Conservation (phyloP, 1,284 basidiomycete genomes). For the Ustilago xerochloae region DNA sequence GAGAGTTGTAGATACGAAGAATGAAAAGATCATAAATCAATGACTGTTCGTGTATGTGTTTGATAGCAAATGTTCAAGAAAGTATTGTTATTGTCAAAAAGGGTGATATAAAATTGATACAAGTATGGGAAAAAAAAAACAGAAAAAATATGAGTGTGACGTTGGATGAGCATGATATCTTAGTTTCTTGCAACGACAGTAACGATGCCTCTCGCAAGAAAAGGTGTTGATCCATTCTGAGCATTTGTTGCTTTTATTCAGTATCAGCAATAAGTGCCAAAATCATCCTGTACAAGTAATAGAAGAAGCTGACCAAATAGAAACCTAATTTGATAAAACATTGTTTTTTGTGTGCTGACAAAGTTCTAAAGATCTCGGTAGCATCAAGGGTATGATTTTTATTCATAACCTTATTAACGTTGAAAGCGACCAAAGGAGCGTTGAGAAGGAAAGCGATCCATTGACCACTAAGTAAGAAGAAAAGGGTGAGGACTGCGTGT, state of each 20-base stretch:
- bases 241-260: slow-evolving; percentile 13
- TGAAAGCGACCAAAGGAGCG: slow-evolving; percentile 87
- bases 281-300: slow-evolving; percentile 66
- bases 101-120: too few relatives aligned
- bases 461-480: slow-evolving; percentile 80
- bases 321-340: slow-evolving; percentile 73
- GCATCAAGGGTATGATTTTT: slow-evolving; percentile 99
- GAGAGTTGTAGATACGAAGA: too few relatives aligned
- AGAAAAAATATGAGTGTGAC: too few relatives aligned
- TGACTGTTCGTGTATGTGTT: too few relatives aligned
- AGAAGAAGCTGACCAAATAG: slow-evolving; percentile 68
- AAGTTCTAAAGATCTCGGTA: slow-evolving; percentile 97
- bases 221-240: too few relatives aligned
- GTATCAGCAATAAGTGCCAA: slow-evolving; percentile 54
- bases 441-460: slow-evolving; percentile 94
- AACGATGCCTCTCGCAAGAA: too few relatives aligned
- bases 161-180: too few relatives aligned
- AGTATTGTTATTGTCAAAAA: too few relatives aligned
- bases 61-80: too few relatives aligned
- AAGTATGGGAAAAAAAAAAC: too few relatives aligned
- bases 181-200: too few relatives aligned
- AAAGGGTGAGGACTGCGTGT: slow-evolving; percentile 82
- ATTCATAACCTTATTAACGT: slow-evolving; percentile 95
- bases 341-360: slow-evolving; percentile 91
- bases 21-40: too few relatives aligned